Conservation (phyloP, 83 land plant species). For the Thuja plicata region DNA sequence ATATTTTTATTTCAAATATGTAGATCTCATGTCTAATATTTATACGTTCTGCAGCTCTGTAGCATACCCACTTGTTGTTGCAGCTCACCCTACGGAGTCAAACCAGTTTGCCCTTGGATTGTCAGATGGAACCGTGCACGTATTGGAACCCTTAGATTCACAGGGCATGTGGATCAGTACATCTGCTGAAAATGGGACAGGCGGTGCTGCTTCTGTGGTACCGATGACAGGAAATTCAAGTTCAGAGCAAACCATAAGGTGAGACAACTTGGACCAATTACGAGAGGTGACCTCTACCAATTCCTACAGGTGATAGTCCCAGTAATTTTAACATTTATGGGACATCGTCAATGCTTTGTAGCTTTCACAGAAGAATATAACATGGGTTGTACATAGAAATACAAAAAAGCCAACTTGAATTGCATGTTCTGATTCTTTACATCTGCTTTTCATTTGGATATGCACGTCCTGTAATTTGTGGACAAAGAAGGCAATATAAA, state of each 20-base stretch:
- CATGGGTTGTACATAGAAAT: background rate
- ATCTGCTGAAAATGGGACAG: conserved; percentile 73
- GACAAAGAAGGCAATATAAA: background rate
- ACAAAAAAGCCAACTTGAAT: background rate
- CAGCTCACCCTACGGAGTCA: conserved; percentile 66
- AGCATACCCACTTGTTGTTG: conserved; percentile 54
- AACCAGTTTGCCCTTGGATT: conserved; percentile 68
- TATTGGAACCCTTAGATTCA: conserved; percentile 65
- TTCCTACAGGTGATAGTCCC: background rate
- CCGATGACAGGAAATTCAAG: conserved; percentile 55
- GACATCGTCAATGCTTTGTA: background rate
- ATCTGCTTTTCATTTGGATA: background rate
- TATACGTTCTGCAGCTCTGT: conserved; percentile 26
- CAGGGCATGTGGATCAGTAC: conserved; percentile 53
- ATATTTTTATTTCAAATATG: background rate
- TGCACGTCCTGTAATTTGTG: background rate
- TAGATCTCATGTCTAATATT: background rate
- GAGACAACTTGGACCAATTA: conserved; percentile 13
- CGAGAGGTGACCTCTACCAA: background rate
- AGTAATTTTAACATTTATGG: background rate
- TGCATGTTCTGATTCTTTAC: conserved; percentile 7
- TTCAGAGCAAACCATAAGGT: conserved; percentile 75
- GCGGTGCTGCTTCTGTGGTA: conserved; percentile 40
- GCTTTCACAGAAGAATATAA: background rate
- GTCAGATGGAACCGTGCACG: conserved; percentile 58